A percentile compares a stretch with the other conserved stretches of the same genome.
These are phyloP conservation scores for Ochetophila trinervis DNA, from an alignment of 306 rosid genomes.

Conservation along the genomic window DNA sequence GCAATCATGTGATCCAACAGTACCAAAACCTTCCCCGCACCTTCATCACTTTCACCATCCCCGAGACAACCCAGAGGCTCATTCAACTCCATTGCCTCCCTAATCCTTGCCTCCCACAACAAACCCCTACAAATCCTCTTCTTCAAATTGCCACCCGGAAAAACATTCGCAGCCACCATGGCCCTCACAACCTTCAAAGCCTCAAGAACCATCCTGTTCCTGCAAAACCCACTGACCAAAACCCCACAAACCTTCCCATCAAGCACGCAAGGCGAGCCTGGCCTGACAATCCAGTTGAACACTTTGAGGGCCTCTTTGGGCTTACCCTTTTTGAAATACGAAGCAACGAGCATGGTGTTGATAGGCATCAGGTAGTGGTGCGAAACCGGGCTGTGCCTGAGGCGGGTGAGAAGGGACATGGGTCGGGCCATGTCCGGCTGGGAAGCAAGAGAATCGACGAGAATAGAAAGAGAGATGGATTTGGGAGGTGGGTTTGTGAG, in stretches of 20 bases:
- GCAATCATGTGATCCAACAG: conserved; percentile 37
- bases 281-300: conserved; percentile 51
- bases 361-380: conserved; percentile 36
- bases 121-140: conserved; percentile 39
- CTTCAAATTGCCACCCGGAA: conserved; percentile 18
- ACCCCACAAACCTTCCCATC: conserved; percentile 31
- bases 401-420: conserved; percentile 63
- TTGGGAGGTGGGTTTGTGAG: conserved; percentile 46
- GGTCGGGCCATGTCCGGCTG: conserved; percentile 44
- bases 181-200: conserved; percentile 49
- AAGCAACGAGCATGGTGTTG: conserved; percentile 36
- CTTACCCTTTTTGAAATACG: conserved; percentile 29
- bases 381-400: conserved; percentile 38
- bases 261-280: conserved; percentile 44
- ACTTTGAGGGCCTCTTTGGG: conserved; percentile 49
- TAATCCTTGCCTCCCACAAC: conserved; percentile 54
- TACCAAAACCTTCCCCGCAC: conserved; percentile 26
- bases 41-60: conserved; percentile 12
- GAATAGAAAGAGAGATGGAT: conserved; percentile 41
- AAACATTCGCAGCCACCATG: conserved; percentile 26
- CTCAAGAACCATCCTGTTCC: conserved; percentile 40
- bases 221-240: conserved; percentile 44
- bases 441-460: conserved; percentile 46
- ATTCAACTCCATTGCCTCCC: conserved; percentile 44
- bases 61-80: conserved; percentile 27